A percentile compares a stretch with the other conserved stretches of the same genome.
Evolutionary conservation across 768 basidiomycete species (phyloP).

Genomic region (Ramaria rubella): DNA sequence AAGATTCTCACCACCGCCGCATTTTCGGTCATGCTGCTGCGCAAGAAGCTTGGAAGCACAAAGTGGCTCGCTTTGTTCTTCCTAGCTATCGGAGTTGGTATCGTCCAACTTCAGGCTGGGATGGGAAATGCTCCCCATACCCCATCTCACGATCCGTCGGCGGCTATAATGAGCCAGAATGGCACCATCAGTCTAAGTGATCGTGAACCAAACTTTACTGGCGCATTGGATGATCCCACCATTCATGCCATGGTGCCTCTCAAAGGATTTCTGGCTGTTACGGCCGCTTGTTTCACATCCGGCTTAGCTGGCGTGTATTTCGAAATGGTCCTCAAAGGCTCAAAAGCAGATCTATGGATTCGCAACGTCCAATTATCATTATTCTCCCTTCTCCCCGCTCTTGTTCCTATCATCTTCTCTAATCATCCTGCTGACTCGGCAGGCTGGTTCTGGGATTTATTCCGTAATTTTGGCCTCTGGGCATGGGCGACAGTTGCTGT

Average conservation of each 20-base stretch:
- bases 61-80: constrained; percentile 86
- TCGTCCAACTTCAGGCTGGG: constrained; percentile 83
- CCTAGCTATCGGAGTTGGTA: constrained; percentile 82
- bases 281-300: constrained; percentile 88
- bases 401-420: constrained; percentile 29
- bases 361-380: constrained; percentile 94
- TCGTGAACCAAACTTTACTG: background rate
- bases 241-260: constrained; percentile 69
- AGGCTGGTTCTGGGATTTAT: constrained; percentile 45
- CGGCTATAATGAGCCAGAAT: background rate
- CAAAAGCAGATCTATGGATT: constrained; percentile 87
- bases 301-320: constrained; percentile 97
- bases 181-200: constrained; percentile 1
- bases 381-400: constrained; percentile 86
- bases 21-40: constrained; percentile 77
- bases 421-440: constrained; percentile 20
- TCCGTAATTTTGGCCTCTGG: constrained; percentile 83
- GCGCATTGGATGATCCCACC: constrained; percentile 3
- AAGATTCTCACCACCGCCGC: constrained; percentile 92
- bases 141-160: constrained; percentile 18
- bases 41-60: constrained; percentile 59
- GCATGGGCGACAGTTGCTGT: constrained; percentile 86
- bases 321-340: constrained; percentile 93
- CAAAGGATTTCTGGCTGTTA: constrained; percentile 86
- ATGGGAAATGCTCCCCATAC: constrained; percentile 23